Evolutionary conservation across 257 asterid species (phyloP).

Genomic region (Solanum rostratum): DNA sequence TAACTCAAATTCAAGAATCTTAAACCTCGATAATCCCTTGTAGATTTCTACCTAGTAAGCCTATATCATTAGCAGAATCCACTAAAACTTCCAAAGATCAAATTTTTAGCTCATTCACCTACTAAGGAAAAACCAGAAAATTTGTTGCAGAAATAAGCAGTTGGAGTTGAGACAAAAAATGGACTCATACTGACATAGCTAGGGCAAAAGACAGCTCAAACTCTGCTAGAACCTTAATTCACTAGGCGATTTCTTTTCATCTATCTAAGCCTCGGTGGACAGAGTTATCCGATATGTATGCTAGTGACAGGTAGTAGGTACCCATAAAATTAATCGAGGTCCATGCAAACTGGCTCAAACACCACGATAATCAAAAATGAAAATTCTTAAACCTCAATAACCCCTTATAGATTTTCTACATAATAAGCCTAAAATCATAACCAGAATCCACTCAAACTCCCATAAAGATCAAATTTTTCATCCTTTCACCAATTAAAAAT

Average conservation of each 20-base stretch:
- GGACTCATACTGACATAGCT: conserved; percentile 11
- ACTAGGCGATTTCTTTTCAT: background rate
- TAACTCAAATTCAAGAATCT: conserved; percentile 34
- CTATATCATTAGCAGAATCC: background rate
- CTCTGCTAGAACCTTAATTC: conserved; percentile 4
- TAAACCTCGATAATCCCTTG: background rate
- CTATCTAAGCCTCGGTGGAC: background rate
- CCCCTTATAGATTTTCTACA: background rate
- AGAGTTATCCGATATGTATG: background rate
- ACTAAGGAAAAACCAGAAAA: background rate
- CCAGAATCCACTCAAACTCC: background rate
- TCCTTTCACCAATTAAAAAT: background rate
- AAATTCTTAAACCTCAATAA: background rate
- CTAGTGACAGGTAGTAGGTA: background rate
- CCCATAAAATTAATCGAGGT: background rate
- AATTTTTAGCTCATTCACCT: background rate
- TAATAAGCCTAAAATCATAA: background rate
- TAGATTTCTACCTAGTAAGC: background rate
- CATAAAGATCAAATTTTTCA: background rate
- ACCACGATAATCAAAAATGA: background rate
- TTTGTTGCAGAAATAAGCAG: background rate
- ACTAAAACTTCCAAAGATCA: background rate
- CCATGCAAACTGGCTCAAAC: background rate
- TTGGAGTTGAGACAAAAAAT: background rate
- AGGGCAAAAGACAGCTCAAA: conserved; percentile 42